phyloP scores from a whole-genome alignment of 2,329 filamentous ascomycete species.

The Phialemoniopsis sp. region DNA sequence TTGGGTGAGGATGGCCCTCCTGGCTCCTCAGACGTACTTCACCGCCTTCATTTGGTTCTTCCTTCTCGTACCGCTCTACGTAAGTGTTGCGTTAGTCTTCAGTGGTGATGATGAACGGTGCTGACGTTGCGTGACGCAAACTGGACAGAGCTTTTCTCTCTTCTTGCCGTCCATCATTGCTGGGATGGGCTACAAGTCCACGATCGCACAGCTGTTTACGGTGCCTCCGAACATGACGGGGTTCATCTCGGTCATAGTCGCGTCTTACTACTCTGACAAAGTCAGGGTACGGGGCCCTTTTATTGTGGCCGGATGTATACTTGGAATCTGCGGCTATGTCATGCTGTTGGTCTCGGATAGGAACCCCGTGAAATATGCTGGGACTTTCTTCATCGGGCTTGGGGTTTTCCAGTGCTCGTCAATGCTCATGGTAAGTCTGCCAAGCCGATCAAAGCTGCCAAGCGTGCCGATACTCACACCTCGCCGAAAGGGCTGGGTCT shows the following conservation, averaged over 20 bases:
- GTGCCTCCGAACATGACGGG: conserved; percentile 28
- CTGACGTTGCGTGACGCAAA: neutral
- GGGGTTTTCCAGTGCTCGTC: conserved; percentile 21
- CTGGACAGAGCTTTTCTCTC: conserved; percentile 30
- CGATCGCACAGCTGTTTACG: conserved; percentile 29
- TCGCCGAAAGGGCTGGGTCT: conserved; percentile 25
- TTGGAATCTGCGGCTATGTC: conserved; percentile 26
- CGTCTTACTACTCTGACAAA: conserved; percentile 24
- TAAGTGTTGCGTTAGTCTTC: conserved; percentile 14
- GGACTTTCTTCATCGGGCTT: conserved; percentile 25
- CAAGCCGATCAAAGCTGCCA: neutral
- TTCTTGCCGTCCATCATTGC: conserved; percentile 40
- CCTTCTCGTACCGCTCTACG: conserved; percentile 19
- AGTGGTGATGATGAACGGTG: no score
- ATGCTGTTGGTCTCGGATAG: conserved; percentile 24
- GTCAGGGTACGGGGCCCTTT: conserved; percentile 22
- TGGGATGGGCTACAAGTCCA: conserved; percentile 31
- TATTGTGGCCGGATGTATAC: conserved; percentile 20
- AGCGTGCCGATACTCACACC: neutral
- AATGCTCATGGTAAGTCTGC: conserved; percentile 17
- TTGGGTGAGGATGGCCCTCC: conserved; percentile 27
- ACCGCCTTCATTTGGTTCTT: conserved; percentile 18
- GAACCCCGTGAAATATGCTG: conserved; percentile 26
- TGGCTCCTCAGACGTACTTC: conserved; percentile 20
- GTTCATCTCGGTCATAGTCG: conserved; percentile 24